Evolutionary conservation across 306 rosid genomes (phyloP).

Genomic region (Cajanus cajan): DNA sequence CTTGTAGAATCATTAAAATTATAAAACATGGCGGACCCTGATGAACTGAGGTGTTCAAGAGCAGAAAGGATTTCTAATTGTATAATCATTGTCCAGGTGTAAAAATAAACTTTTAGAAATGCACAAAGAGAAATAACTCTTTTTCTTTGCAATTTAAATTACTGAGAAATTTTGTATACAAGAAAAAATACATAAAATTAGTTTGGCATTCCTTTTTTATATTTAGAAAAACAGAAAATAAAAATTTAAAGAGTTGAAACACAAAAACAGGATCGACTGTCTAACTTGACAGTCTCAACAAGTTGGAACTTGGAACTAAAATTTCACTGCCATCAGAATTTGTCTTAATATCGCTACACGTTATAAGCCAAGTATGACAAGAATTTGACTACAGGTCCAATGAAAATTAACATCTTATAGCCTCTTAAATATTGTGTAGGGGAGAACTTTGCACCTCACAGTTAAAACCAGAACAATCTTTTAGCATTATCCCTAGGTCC

Average conservation of each 20-base stretch:
- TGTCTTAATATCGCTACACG: neutral
- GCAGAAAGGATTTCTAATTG: neutral
- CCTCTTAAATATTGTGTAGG: neutral
- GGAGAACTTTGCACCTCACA: neutral
- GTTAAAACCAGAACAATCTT: neutral
- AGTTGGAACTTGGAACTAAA: neutral
- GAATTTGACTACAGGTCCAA: constrained; percentile 14
- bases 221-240: neutral
- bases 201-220: neutral
- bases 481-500: neutral
- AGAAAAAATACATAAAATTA: no score
- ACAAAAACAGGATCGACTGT: neutral
- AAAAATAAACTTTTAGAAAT: neutral
- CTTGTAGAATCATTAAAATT: neutral
- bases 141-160: neutral
- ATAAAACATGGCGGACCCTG: neutral
- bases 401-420: constrained; percentile 5
- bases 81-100: neutral
- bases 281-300: neutral
- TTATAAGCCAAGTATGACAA: neutral
- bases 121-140: neutral
- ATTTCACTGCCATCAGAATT: neutral
- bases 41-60: neutral
- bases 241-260: neutral
- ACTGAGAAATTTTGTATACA: neutral